Base-by-base conservation (phyloP, 805 yeast species). In the Vanderwaltozyma yarrowii region DNA sequence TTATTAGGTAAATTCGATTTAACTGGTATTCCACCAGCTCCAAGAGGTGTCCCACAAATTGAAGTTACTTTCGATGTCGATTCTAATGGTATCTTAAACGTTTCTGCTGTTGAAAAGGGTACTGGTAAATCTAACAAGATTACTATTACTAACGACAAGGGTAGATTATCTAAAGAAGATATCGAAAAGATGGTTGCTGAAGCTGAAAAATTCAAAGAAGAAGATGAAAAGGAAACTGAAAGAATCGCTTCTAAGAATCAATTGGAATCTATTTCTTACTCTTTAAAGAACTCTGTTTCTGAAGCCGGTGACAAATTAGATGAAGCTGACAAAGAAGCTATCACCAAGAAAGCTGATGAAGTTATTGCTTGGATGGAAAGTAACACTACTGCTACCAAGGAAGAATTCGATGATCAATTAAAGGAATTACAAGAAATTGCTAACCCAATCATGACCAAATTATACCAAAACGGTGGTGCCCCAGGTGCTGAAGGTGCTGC, bases 21-120 rank as follows among this genome's bases (percentile, higher is more conserved):
- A 60, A 70, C 92, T 52, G 96, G 96, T 66, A 88, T 88, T 50
- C 96, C 96, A 62, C 96, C 96, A 55, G 96, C 96, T 39, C 96
- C 96, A 71, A 86, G 96, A 75, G 96, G 96, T 78, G 94, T 83
- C 58, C 96, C 96, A 61, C 96, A 87, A 74, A 80, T 88, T 60
- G 96, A 88, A 77, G 96, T 88, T 54, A 87, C 95, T 57, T 88
- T 88, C 65, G 96, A 88, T 66, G 73, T 88, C 61, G 96, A 88
- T 66, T 95, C 96, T 54, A 88, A 88, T 69, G 96, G 96, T 75
- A 88, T 88, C 69, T 75, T 88, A 73, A 88, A 88, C 70, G 96
- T 88, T 45, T 80, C 94, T 56, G 97, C 97, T 45, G 79, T 88
- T 56, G 97, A 88, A 74, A 89, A 89, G 80, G 95, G 96, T 73